These are phyloP conservation scores for Daedaleopsis nitida DNA, from an alignment of 768 basidiomycete genomes.

Conservation along the genomic window DNA sequence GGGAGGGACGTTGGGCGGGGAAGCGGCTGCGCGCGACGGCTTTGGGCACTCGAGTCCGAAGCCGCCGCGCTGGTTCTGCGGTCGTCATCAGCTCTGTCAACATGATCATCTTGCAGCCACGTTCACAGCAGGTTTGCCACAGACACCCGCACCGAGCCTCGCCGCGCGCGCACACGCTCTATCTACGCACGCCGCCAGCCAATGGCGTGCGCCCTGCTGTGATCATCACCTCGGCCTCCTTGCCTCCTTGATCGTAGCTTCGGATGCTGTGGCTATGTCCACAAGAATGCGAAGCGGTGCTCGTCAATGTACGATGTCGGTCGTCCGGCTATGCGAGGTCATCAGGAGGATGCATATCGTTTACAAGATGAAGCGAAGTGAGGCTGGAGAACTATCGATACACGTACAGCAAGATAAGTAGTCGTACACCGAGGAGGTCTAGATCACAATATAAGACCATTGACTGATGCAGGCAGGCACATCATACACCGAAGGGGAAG, in stretches of 20 bases:
- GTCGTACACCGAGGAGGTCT: not conserved
- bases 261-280: not conserved
- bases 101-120: not conserved
- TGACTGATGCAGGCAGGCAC: not conserved
- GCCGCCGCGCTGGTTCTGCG: not conserved
- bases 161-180: too few species aligned
- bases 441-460: not conserved
- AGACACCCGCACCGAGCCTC: too few species aligned
- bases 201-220: not conserved
- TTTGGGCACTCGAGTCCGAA: not conserved
- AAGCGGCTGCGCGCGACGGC: not conserved
- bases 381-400: not conserved
- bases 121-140: too few species aligned
- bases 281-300: not conserved
- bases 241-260: not conserved
- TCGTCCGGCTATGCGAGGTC: not conserved
- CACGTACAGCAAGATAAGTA: not conserved
- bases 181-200: not conserved
- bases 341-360: not conserved
- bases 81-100: slow-evolving; percentile 15
- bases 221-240: not conserved
- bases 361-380: not conserved
- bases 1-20: not conserved
- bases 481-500: slow-evolving; percentile 27
- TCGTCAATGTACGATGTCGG: not conserved